phyloP scores from a whole-genome alignment of 2,329 filamentous ascomycete genomes.

The Monosporascus sp. region DNA sequence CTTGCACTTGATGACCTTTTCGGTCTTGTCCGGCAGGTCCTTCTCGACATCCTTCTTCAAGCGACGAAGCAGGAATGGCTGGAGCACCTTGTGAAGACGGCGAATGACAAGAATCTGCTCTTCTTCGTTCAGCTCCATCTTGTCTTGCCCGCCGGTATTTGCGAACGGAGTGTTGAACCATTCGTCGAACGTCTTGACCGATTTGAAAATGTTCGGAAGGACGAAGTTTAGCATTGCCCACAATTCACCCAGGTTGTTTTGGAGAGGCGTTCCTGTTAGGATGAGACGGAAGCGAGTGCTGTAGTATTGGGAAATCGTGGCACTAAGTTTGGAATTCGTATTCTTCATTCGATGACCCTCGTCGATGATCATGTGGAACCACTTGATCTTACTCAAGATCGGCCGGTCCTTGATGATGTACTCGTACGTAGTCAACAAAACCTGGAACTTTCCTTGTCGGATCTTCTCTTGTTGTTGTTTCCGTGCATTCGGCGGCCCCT shows the following conservation, averaged over 20 bases:
- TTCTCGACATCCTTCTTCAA: constrained; percentile 99
- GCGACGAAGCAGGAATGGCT: constrained; percentile 95
- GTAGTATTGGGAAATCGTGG: constrained; percentile 93
- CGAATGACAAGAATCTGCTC: constrained; percentile 97
- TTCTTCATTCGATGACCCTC: constrained; percentile 99
- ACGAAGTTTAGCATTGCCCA: constrained; percentile 99
- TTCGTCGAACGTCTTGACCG: constrained; percentile 96
- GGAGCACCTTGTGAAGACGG: constrained; percentile 93
- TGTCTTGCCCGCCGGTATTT: constrained; percentile 95
- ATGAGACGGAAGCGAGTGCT: constrained; percentile 92
- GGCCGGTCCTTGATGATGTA: constrained; percentile 99
- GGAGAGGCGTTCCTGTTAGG: constrained; percentile 91
- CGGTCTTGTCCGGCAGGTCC: constrained; percentile 96
- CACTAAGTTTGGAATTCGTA: constrained; percentile 89
- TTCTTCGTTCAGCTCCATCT: constrained; percentile 99
- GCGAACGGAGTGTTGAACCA: constrained; percentile 99
- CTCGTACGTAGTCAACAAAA: constrained; percentile 94
- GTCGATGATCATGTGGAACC: constrained; percentile 99
- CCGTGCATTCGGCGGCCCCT: constrained; percentile 81
- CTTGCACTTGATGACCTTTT: constrained; percentile 98
- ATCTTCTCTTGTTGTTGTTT: constrained; percentile 93
- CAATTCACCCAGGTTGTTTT: constrained; percentile 93
- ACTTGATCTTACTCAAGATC: constrained; percentile 95
- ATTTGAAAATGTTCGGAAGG: constrained; percentile 97
- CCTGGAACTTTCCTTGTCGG: constrained; percentile 91